phyloP scores from a whole-genome alignment of 257 asterid genomes.

The Gentiana dahurica region DNA sequence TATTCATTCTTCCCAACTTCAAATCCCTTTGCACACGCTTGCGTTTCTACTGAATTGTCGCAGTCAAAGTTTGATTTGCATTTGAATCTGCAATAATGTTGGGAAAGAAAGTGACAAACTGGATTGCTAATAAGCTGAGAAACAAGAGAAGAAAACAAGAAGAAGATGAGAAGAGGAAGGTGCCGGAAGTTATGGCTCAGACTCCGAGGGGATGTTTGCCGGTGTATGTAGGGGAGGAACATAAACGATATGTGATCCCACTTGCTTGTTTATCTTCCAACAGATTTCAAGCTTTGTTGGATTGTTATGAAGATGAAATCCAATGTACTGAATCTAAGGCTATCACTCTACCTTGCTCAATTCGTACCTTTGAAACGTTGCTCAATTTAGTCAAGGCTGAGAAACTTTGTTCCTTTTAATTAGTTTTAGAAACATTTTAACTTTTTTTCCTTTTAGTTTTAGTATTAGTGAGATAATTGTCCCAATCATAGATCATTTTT shows the following conservation, averaged over 20 bases:
- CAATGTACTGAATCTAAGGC: neutral
- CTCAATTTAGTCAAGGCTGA: neutral
- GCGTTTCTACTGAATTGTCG: too few species aligned
- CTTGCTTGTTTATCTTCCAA: neutral
- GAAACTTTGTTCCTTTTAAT: neutral
- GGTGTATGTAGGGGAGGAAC: neutral
- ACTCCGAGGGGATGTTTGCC: neutral
- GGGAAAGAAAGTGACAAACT: neutral
- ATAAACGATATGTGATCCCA: neutral
- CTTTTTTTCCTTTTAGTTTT: too few species aligned
- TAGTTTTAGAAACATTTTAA: too few species aligned
- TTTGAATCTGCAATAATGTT: neutral
- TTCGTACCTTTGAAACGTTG: neutral
- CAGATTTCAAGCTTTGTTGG: neutral
- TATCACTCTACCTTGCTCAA: slow-evolving; percentile 2
- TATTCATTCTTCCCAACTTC: too few species aligned
- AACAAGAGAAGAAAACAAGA: neutral
- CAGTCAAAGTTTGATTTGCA: too few species aligned
- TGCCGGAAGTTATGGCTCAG: neutral
- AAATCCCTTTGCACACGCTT: too few species aligned
- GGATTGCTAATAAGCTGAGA: neutral
- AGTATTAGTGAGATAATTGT: too few species aligned
- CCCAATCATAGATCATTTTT: too few species aligned
- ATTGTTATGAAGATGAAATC: neutral
- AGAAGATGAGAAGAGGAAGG: neutral